These are phyloP conservation scores for Triglochin maritima DNA, from an alignment of 106 monocot genomes.

Conservation along the genomic window DNA sequence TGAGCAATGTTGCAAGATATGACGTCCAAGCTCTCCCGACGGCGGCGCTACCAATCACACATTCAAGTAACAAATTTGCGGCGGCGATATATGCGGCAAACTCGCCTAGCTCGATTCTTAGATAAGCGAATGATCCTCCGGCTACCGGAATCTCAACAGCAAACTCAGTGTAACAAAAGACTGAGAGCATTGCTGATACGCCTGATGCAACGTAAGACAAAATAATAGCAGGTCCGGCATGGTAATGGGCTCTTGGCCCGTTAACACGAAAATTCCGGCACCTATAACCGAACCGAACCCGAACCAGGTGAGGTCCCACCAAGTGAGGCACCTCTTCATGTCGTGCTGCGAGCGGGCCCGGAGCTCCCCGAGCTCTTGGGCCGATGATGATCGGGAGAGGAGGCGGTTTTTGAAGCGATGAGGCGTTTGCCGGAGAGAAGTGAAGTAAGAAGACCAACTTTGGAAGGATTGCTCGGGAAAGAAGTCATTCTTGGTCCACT, in stretches of 20 bases:
- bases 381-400: slow-evolving; percentile 30
- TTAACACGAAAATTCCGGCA: too few species aligned
- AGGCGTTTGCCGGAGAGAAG: slow-evolving; percentile 32
- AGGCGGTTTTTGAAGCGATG: slow-evolving; percentile 34
- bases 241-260: slow-evolving; percentile 45
- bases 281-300: slow-evolving; percentile 75
- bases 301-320: slow-evolving; percentile 75
- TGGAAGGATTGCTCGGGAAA: slow-evolving; percentile 61
- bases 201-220: slow-evolving; percentile 59
- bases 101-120: slow-evolving; percentile 61
- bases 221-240: slow-evolving; percentile 64
- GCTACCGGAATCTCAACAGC: slow-evolving; percentile 74
- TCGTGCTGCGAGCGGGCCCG: slow-evolving; percentile 26
- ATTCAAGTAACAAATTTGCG: slow-evolving; percentile 6
- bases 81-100: slow-evolving; percentile 38
- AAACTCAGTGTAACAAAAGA: slow-evolving; percentile 80
- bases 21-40: slow-evolving; percentile 10
- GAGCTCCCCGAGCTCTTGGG: slow-evolving; percentile 28
- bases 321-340: slow-evolving; percentile 48
- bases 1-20: slow-evolving; percentile 1
- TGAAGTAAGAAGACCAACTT: slow-evolving; percentile 29
- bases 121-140: slow-evolving; percentile 64
- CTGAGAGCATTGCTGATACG: too few species aligned
- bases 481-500: slow-evolving; percentile 39
- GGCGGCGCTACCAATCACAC: slow-evolving; percentile 3